phyloP scores from a whole-genome alignment of 441 rosid species.

The Brassica balearica region DNA sequence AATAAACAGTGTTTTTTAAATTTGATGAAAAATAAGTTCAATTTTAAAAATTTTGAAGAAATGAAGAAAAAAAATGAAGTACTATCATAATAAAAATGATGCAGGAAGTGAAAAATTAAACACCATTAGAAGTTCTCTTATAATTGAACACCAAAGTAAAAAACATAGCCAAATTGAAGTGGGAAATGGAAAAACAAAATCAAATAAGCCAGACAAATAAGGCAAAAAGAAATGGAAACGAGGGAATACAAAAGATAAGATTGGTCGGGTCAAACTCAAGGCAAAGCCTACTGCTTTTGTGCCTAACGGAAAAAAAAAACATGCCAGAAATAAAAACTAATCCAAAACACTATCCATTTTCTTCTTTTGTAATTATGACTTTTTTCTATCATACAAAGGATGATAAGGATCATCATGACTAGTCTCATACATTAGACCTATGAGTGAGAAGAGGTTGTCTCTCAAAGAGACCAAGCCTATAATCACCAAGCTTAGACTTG shows the following conservation, averaged over 20 bases:
- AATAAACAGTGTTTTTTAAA: no score
- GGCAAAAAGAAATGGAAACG: constrained; percentile 15
- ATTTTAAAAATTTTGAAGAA: no score
- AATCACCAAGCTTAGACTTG: constrained; percentile 59
- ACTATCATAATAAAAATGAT: no score
- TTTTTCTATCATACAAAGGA: constrained; percentile 26
- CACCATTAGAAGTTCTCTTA: no score
- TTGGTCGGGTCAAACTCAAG: constrained; percentile 40
- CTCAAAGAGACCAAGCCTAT: constrained; percentile 62
- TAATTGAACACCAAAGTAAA: neutral
- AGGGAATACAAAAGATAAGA: constrained; percentile 31
- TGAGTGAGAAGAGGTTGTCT: constrained; percentile 51
- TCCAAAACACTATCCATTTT: constrained; percentile 32
- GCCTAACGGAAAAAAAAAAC: constrained; percentile 27
- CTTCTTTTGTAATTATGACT: constrained; percentile 16
- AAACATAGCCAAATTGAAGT: neutral
- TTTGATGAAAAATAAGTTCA: no score
- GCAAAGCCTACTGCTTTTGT: constrained; percentile 35
- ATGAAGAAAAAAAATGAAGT: no score
- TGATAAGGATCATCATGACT: constrained; percentile 20
- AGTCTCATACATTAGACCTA: constrained; percentile 19
- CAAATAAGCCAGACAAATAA: constrained; percentile 15
- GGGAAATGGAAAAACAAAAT: constrained; percentile 2
- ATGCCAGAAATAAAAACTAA: constrained; percentile 11
- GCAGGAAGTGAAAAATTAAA: no score